These are phyloP conservation scores for Lyophyllum atratum DNA, from an alignment of 768 basidiomycete genomes.

Conservation along the genomic window DNA sequence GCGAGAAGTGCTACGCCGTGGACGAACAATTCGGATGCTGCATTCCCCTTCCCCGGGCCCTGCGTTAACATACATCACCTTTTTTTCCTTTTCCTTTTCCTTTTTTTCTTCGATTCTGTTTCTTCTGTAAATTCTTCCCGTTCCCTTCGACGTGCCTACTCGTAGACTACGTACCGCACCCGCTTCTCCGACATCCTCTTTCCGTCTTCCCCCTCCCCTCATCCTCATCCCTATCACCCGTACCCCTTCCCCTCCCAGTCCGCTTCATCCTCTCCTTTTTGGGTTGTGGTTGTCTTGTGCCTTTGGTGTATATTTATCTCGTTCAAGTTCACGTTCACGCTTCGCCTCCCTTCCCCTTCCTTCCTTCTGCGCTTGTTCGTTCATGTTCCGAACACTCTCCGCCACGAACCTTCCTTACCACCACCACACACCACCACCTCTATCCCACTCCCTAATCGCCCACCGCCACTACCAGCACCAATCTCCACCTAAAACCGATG, in stretches of 20 bases:
- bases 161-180: neutral
- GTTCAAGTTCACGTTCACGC: slow-evolving; percentile 1
- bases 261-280: neutral
- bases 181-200: neutral
- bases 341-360: neutral
- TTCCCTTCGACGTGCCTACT: neutral
- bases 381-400: neutral
- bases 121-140: neutral
- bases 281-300: slow-evolving; percentile 5
- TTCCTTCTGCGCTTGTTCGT: neutral
- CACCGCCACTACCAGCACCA: neutral
- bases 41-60: neutral
- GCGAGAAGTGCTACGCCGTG: neutral
- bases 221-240: neutral
- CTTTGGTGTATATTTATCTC: slow-evolving; percentile 21
- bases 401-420: neutral
- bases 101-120: neutral
- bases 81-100: neutral
- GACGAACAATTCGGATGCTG: neutral
- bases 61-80: neutral
- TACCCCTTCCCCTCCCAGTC: neutral
- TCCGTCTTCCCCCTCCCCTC: neutral
- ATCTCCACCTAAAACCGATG: neutral
- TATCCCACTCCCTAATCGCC: neutral
- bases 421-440: neutral